phyloP scores from a whole-genome alignment of 345 rosid genomes.

The Melaleuca alternifolia region DNA sequence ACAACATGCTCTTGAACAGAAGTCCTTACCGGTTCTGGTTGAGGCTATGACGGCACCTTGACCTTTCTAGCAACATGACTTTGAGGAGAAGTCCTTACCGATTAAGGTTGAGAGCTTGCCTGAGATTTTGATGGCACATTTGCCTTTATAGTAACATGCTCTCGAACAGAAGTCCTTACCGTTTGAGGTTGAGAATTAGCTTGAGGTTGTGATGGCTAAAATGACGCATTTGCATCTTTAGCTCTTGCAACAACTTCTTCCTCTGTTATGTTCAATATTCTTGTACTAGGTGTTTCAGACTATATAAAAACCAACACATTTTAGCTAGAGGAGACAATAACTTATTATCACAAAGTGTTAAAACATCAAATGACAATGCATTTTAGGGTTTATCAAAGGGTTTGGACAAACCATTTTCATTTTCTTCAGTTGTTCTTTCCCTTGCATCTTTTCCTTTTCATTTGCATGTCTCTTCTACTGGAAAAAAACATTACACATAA shows the following conservation, averaged over 20 bases:
- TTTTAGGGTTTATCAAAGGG: background rate
- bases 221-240: too few species aligned
- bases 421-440: background rate
- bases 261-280: background rate
- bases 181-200: too few species aligned
- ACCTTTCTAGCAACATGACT: too few species aligned
- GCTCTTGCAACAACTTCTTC: background rate
- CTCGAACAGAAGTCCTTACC: too few species aligned
- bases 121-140: background rate
- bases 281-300: background rate
- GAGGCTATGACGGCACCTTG: background rate
- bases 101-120: too few species aligned
- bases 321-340: background rate
- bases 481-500: background rate
- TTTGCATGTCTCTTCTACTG: rapidly evolving
- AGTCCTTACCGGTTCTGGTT: too few species aligned
- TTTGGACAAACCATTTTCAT: background rate
- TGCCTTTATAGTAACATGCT: background rate
- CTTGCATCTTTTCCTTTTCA: background rate
- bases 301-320: background rate
- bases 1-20: too few species aligned
- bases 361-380: background rate
- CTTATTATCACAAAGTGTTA: background rate
- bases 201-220: too few species aligned
- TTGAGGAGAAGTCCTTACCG: too few species aligned